Conservation (phyloP, 192 early-diverging fungal species). For the Entomortierella lignicola region DNA sequence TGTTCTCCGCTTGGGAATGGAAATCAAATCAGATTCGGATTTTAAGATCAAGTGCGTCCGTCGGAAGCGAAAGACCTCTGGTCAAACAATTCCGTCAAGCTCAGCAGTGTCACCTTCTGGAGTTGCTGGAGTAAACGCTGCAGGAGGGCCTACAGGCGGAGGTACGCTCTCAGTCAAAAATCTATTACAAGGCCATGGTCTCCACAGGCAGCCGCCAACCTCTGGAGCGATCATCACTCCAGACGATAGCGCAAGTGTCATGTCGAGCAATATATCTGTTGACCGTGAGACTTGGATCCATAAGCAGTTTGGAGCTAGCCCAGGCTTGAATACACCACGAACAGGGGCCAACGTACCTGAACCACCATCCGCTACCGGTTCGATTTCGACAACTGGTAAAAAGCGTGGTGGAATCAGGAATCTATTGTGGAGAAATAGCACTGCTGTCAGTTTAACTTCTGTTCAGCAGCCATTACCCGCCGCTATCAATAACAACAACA, state of each 20-base stretch:
- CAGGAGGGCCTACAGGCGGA: conserved; percentile 5
- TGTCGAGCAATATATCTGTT: conserved; percentile 48
- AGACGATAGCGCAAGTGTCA: conserved; percentile 43
- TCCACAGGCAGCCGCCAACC: background rate
- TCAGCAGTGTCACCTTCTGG: background rate
- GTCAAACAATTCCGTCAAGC: background rate
- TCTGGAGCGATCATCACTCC: background rate
- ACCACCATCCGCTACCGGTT: conserved; percentile 2
- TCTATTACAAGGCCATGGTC: conserved; percentile 20
- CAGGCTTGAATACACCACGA: background rate
- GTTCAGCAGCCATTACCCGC: background rate
- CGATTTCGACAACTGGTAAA: conserved; percentile 7
- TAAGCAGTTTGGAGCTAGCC: background rate
- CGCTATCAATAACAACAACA: background rate
- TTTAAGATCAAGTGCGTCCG: conserved; percentile 69
- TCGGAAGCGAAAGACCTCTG: conserved; percentile 53
- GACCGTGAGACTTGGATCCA: conserved; percentile 48
- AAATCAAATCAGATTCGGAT: conserved; percentile 64
- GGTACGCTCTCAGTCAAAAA: conserved; percentile 20
- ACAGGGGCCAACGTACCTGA: background rate
- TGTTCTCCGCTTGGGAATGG: conserved; percentile 62
- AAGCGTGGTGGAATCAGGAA: conserved; percentile 34
- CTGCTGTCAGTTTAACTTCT: conserved; percentile 36
- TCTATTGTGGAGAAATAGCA: conserved; percentile 44
- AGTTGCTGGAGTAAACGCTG: background rate